phyloP scores from a whole-genome alignment of 1,139 yeast genomes.

The Zygosaccharomyces pseudobailii region DNA sequence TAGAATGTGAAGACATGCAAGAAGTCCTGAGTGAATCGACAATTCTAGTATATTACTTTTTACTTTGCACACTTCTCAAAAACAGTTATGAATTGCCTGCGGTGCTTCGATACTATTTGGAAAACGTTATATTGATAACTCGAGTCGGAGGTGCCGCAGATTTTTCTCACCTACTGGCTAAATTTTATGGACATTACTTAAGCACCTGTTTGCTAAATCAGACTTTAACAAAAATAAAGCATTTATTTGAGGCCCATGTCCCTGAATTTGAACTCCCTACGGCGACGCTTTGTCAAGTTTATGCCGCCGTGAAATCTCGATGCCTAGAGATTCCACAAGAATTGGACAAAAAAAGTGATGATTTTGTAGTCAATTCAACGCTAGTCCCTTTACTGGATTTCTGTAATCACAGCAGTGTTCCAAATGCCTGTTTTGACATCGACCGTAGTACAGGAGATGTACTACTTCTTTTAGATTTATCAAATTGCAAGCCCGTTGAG shows the following conservation, averaged over 20 bases:
- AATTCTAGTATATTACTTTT: conserved; percentile 17
- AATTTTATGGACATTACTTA: conserved; percentile 9
- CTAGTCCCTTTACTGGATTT: conserved; percentile 65
- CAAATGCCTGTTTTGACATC: conserved; percentile 58
- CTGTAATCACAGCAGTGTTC: conserved; percentile 51
- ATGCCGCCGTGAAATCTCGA: conserved; percentile 52
- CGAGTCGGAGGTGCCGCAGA: conserved; percentile 21
- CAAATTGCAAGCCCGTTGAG: conserved; percentile 3
- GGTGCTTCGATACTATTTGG: conserved; percentile 16
- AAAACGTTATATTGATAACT: conserved; percentile 22
- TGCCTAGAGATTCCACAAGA: conserved; percentile 57
- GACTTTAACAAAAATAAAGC: conserved; percentile 26
- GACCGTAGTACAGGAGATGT: conserved; percentile 48
- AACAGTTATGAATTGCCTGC: conserved; percentile 18
- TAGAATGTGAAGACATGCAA: conserved; percentile 2
- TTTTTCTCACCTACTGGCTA: conserved; percentile 16
- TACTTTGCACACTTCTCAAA: conserved; percentile 17
- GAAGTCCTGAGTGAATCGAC: conserved; percentile 15
- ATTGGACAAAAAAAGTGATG: conserved; percentile 23
- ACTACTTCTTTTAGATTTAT: conserved; percentile 36
- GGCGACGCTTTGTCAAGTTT: conserved; percentile 37
- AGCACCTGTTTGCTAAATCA: conserved; percentile 1
- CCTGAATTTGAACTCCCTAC: neutral
- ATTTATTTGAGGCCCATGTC: conserved; percentile 10
- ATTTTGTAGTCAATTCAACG: conserved; percentile 47